phyloP scores from a whole-genome alignment of 1,139 yeast genomes.

The Saccharomyces pastorianus region DNA sequence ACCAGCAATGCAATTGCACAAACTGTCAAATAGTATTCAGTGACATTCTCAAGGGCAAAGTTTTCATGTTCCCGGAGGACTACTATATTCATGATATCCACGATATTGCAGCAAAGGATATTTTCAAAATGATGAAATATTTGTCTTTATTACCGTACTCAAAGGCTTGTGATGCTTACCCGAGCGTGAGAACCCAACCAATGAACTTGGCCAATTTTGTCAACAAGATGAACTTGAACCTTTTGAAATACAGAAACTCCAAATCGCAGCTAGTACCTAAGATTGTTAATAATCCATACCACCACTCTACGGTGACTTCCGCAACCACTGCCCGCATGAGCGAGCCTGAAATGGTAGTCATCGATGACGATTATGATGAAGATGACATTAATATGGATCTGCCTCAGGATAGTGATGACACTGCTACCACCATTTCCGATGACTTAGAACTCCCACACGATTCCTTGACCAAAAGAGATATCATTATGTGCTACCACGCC shows the following conservation, averaged over 20 bases:
- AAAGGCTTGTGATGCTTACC: conserved; percentile 36
- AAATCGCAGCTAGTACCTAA: conserved; percentile 17
- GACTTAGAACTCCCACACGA: conserved; percentile 22
- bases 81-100: conserved; percentile 26
- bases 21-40: conserved; percentile 27
- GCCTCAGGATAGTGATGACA: not conserved
- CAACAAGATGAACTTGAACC: conserved; percentile 27
- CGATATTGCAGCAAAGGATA: conserved; percentile 31
- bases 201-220: conserved; percentile 32
- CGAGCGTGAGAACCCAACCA: conserved; percentile 36
- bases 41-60: conserved; percentile 28
- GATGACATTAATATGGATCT: conserved; percentile 2
- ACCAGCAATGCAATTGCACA: conserved; percentile 32
- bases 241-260: conserved; percentile 21
- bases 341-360: not conserved
- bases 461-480: conserved; percentile 29
- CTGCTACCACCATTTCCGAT: conserved; percentile 1
- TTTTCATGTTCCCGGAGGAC: conserved; percentile 29
- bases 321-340: not conserved
- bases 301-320: not conserved
- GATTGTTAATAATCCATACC: not conserved
- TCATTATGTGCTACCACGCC: conserved; percentile 32
- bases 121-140: conserved; percentile 31
- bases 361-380: conserved; percentile 2
- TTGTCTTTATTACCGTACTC: conserved; percentile 35